Evolutionary conservation across 1,139 yeast species (phyloP), one percentile per base, ranked within the genome.

Genomic region (Petasospora rhodanensis): DNA sequence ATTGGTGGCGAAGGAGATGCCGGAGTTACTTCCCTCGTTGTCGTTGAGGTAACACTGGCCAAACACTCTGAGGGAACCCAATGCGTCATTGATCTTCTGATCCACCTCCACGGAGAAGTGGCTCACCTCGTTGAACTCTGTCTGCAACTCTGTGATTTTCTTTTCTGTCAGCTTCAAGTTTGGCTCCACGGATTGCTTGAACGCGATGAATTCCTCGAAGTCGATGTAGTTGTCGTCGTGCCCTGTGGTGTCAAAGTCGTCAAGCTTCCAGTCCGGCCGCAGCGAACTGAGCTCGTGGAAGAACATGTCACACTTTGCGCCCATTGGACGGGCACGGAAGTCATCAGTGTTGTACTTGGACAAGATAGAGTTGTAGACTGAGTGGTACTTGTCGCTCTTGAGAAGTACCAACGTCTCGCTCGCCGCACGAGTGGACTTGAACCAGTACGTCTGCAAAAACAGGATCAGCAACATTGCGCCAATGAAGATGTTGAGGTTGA

Each of bases 31-130:
- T n/a, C n/a, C n/a, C n/a, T n/a, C n/a, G n/a, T n/a, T n/a, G 3
- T 54, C 46, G 13, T 61, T 56, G 18, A 67, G 40, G 41, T 52
- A 68, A 43, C 74, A 68, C 37, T 61, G 62, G 31, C 65, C 66
- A 44, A 62, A 68, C 14, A 66, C 54, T 40, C 72, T 55, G 24
- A 66, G 42, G 29, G 61, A 62, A 0, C 68, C 34, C 9, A 65
- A 40, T 32, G 55, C 56, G 37, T 68, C 66, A 20, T 59, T 51
- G 28, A 66, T 51, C 7, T 38, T 48, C 31, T 64, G 62, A 41
- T 65, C 70, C 14, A 51, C 37, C 11, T 40, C 48, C 28, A 41
- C 49, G 47, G 41, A 51, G 31, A 14, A 34, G 22, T 28, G 45
- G 36, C 31, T 47, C 37, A 39, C 50, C 37, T 19, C 35, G 28